Evolutionary conservation across 2,329 filamentous ascomycete species (phyloP).

Genomic region (Colletotrichum sp.): DNA sequence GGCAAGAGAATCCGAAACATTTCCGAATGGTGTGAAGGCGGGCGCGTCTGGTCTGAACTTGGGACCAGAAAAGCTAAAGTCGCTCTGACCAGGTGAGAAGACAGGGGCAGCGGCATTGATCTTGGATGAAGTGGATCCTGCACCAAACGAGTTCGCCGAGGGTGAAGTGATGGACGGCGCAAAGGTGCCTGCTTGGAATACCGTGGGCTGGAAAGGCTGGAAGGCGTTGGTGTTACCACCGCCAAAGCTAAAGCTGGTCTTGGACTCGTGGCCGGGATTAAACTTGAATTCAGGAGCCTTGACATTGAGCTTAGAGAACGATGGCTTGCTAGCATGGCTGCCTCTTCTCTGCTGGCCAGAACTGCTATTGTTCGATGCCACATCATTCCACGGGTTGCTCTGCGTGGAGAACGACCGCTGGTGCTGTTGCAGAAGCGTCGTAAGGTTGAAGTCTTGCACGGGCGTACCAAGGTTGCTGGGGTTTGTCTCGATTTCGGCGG

Average conservation of each 20-base stretch:
- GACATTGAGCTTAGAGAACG: slow-evolving; percentile 83
- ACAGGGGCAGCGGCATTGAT: slow-evolving; percentile 74
- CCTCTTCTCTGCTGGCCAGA: slow-evolving; percentile 40
- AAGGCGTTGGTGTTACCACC: slow-evolving; percentile 47
- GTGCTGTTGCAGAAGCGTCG: slow-evolving; percentile 48
- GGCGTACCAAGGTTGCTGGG: slow-evolving; percentile 75
- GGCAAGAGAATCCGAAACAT: slow-evolving; percentile 51
- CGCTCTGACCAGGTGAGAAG: slow-evolving; percentile 71
- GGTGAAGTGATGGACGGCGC: slow-evolving; percentile 36
- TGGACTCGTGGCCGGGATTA: slow-evolving; percentile 59
- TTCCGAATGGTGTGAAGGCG: slow-evolving; percentile 70
- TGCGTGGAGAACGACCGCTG: slow-evolving; percentile 59
- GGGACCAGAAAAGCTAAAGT: slow-evolving; percentile 72
- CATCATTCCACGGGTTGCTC: slow-evolving; percentile 69
- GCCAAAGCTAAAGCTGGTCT: slow-evolving; percentile 56
- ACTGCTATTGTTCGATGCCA: slow-evolving; percentile 43
- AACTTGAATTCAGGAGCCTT: slow-evolving; percentile 90
- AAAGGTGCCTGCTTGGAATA: slow-evolving; percentile 44
- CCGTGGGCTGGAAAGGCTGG: slow-evolving; percentile 59
- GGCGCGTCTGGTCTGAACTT: slow-evolving; percentile 80
- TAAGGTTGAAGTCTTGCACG: slow-evolving; percentile 53
- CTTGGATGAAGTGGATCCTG: slow-evolving; percentile 47
- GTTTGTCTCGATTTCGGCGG: slow-evolving; percentile 74
- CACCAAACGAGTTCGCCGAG: slow-evolving; percentile 43
- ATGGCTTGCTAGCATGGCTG: slow-evolving; percentile 72